phyloP scores from a whole-genome alignment of 2,329 filamentous ascomycete genomes.

The Apiospora saccharicola region DNA sequence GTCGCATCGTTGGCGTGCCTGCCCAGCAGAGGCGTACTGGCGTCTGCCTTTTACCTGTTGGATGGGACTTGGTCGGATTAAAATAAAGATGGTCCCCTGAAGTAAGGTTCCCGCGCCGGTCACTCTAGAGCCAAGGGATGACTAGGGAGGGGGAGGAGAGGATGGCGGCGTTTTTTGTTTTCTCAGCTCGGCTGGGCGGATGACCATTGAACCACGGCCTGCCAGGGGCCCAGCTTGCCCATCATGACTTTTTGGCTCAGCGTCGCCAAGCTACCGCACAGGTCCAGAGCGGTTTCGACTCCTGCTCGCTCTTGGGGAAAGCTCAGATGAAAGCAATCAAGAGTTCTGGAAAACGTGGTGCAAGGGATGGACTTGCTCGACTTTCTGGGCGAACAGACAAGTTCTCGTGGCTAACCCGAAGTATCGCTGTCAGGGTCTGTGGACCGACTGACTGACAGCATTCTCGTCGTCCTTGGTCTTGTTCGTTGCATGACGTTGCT shows the following conservation, averaged over 20 bases:
- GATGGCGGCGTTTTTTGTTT: background rate
- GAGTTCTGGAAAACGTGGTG: slow-evolving; percentile 12
- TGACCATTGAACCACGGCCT: background rate
- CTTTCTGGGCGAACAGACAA: slow-evolving; percentile 19
- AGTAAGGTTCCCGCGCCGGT: slow-evolving; percentile 14
- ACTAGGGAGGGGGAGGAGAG: background rate
- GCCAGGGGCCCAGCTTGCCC: background rate
- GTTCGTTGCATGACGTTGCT: background rate
- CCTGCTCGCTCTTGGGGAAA: background rate
- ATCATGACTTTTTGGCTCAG: background rate
- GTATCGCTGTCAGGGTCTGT: slow-evolving; percentile 13
- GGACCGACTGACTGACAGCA: slow-evolving; percentile 14
- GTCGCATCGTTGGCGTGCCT: slow-evolving; percentile 1
- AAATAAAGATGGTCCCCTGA: slow-evolving; percentile 19
- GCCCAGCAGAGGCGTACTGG: background rate
- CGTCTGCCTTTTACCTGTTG: background rate
- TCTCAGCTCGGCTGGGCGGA: slow-evolving; percentile 16
- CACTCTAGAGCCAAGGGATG: slow-evolving; percentile 10
- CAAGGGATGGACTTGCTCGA: background rate
- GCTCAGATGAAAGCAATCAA: slow-evolving; percentile 2
- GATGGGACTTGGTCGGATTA: slow-evolving; percentile 6
- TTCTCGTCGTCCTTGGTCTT: background rate
- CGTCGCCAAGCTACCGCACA: slow-evolving; percentile 11
- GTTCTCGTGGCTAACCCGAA: slow-evolving; percentile 17
- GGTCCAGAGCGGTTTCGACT: slow-evolving; percentile 6